These are phyloP conservation scores for Psilocybe cyanescens DNA, from an alignment of 768 basidiomycete genomes.

Conservation along the genomic window DNA sequence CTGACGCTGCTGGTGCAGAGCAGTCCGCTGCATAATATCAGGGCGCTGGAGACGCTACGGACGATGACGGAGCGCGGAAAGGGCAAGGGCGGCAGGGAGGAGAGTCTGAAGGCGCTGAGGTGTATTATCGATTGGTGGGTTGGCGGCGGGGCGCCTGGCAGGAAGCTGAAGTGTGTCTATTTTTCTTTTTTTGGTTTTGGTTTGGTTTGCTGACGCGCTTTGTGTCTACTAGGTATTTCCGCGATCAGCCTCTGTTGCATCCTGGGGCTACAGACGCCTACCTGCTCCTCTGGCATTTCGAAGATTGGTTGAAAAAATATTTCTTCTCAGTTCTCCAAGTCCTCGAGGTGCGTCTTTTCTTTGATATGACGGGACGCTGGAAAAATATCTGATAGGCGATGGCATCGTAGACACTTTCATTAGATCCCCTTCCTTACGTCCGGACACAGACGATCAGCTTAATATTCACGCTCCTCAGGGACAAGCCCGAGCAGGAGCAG, in stretches of 20 bases:
- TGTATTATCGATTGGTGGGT: conserved; percentile 98
- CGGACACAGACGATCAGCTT: conserved; percentile 83
- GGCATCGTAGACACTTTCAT: conserved; percentile 62
- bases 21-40: conserved; percentile 84
- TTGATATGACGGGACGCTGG: neutral
- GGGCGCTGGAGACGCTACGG: conserved; percentile 77
- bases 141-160: conserved; percentile 85
- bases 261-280: conserved; percentile 69
- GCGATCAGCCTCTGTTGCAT: conserved; percentile 80
- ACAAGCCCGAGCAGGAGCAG: conserved; percentile 97
- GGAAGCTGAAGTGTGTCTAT: conserved; percentile 79
- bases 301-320: conserved; percentile 97
- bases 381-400: neutral
- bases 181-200: neutral
- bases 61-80: conserved; percentile 77
- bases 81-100: conserved; percentile 89
- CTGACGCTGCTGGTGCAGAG: conserved; percentile 88
- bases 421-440: conserved; percentile 88
- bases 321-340: conserved; percentile 92
- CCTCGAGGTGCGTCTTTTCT: conserved; percentile 66
- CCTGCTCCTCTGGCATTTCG: conserved; percentile 86
- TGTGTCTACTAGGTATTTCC: conserved; percentile 72
- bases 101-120: conserved; percentile 86
- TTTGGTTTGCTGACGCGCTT: neutral
- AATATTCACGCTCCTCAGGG: conserved; percentile 78